Base-by-base conservation (phyloP, 345 rosid genomes). In the Populus ilicifolia region DNA sequence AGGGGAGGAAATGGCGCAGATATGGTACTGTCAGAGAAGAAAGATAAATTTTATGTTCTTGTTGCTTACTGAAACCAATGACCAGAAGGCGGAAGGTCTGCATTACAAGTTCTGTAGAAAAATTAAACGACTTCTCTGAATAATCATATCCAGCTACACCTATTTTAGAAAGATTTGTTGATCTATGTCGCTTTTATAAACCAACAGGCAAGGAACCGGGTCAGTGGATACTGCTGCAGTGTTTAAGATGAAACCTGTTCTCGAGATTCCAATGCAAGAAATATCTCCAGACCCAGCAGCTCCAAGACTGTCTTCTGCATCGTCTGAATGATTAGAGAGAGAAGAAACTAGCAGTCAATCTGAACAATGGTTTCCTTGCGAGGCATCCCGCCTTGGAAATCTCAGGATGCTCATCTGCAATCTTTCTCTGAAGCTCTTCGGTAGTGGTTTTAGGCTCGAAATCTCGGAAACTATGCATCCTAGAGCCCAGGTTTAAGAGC, bases 401-500 rank as follows among this genome's bases (percentile, higher is more conserved):
- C 8, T 78, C 79, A 46, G 75, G 78, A 0, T 94, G 92, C 72
- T 87, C 93, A 1, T 81, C 85, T 7, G 93, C 92, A 64, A 92
- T 92, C 63, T 86, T 86, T n/a, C 87, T 82, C 86, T 89, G 75
- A 36, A 91, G 67, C 44, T 83, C 79, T 39, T 83, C 76, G 70
- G 86, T 52, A 80, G 83, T 83, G 69, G 79, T 65, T 16, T 72
- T 84, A 38, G 72, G 68, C 29, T 76, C 70, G 30, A 75, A 50
- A 68, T 92, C 93, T 92, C 93, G 11, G 83, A 86, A 25, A 88
- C 88, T 0, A 81, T 85, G 63, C 97, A 94, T 18, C 97, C 96
- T n/a, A 92, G 87, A 6, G 96, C 96, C 97, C 98, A 92, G 5
- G 92, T 85, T 61, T 94, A 97, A 64, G 83, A 87, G 18, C 89